phyloP scores from a whole-genome alignment of 164 flowering plant species.

The Magnolia kwangsiensis region DNA sequence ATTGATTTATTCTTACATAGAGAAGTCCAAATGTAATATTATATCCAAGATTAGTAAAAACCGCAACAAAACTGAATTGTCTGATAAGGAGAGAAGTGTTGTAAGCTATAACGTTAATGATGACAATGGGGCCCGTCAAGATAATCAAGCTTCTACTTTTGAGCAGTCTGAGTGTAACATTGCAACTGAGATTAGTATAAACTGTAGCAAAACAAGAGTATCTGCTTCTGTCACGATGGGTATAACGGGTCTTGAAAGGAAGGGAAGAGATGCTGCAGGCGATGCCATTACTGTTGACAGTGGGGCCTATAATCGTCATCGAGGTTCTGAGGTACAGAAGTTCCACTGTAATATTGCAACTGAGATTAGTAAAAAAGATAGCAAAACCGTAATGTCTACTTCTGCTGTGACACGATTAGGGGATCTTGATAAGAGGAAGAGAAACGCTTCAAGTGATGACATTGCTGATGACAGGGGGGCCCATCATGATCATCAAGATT shows the following conservation, averaged over 20 bases:
- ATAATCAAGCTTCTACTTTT: not conserved
- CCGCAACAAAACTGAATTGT: not conserved
- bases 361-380: too few species aligned
- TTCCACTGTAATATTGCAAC: not conserved
- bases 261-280: not conserved
- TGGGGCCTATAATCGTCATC: not conserved
- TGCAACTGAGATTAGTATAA: not conserved
- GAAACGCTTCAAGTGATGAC: not conserved
- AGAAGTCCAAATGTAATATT: not conserved
- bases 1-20: not conserved
- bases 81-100: not conserved
- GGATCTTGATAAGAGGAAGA: not conserved
- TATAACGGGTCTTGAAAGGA: not conserved
- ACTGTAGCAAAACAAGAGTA: not conserved
- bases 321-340: not conserved
- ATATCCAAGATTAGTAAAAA: not conserved
- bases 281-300: not conserved
- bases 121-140: not conserved
- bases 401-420: not conserved
- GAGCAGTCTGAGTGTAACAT: not conserved
- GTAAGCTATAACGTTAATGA: not conserved
- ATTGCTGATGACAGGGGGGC: too few species aligned
- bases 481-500: not conserved
- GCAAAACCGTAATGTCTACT: not conserved
- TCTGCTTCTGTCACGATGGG: not conserved